Evolutionary conservation across 495 filamentous ascomycete genomes (phyloP).

Genomic region (Annulohypoxylon nitens): DNA sequence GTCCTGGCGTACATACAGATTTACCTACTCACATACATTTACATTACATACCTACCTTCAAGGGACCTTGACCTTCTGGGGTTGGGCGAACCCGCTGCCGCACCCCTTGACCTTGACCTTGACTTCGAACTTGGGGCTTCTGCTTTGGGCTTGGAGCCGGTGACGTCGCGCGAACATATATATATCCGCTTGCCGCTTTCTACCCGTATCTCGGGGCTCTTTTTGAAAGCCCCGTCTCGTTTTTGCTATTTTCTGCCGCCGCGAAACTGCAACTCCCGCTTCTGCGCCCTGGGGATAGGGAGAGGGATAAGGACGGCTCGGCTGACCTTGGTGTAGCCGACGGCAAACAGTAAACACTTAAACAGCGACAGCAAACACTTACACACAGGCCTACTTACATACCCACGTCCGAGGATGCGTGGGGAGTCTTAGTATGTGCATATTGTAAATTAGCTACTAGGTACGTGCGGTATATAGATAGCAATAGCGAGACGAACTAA

Average conservation of each 20-base stretch:
- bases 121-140: not conserved
- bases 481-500: not conserved
- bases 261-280: too few species aligned
- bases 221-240: not conserved
- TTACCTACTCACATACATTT: not conserved
- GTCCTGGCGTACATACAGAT: not conserved
- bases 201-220: not conserved
- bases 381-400: not conserved
- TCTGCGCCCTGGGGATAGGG: not conserved
- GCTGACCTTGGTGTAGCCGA: not conserved
- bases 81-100: too few species aligned
- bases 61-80: too few species aligned
- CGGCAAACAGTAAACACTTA: not conserved
- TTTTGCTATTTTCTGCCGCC: not conserved
- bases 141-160: not conserved
- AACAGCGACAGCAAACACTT: not conserved
- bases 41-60: too few species aligned
- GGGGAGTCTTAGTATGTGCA: not conserved
- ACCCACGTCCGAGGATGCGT: not conserved
- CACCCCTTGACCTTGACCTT: too few species aligned
- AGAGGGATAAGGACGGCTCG: not conserved
- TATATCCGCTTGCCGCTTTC: slow-evolving; percentile 2
- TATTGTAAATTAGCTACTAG: too few species aligned
- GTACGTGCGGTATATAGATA: not conserved
- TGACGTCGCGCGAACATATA: slow-evolving; percentile 1